phyloP scores from a whole-genome alignment of 345 rosid species.

The Aquilaria yunnanensis region DNA sequence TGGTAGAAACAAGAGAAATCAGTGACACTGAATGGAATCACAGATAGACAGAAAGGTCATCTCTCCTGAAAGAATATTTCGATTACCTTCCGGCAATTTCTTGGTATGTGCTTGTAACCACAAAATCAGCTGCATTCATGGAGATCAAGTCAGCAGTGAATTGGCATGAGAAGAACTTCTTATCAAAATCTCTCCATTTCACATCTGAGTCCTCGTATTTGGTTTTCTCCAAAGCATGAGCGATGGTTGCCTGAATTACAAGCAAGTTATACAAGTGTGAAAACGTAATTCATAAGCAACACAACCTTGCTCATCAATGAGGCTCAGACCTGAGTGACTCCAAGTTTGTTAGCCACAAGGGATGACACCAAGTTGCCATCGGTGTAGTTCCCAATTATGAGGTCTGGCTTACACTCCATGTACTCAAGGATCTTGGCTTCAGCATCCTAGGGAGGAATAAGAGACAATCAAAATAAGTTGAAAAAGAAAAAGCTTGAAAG shows the following conservation, averaged over 20 bases:
- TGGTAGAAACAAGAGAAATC: slow-evolving; percentile 17
- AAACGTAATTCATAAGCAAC: not conserved
- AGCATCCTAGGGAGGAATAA: slow-evolving; percentile 40
- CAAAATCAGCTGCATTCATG: slow-evolving; percentile 81
- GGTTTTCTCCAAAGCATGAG: slow-evolving; percentile 92
- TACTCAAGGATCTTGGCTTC: slow-evolving; percentile 52
- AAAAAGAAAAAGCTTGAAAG: not conserved
- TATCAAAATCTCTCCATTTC: slow-evolving; percentile 79
- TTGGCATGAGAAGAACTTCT: slow-evolving; percentile 90
- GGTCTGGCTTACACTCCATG: slow-evolving; percentile 75
- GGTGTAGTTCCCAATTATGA: slow-evolving; percentile 85
- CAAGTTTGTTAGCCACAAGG: slow-evolving; percentile 69
- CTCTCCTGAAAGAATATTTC: not conserved
- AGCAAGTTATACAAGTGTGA: slow-evolving; percentile 6
- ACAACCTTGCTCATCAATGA: not conserved
- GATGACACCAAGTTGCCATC: slow-evolving; percentile 96
- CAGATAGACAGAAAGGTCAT: not conserved
- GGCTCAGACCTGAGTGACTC: slow-evolving; percentile 57
- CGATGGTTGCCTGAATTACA: slow-evolving; percentile 59
- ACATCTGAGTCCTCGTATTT: slow-evolving; percentile 91
- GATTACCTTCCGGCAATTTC: slow-evolving; percentile 90
- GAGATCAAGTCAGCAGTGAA: slow-evolving; percentile 83
- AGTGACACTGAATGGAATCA: not conserved
- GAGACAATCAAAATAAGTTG: not conserved
- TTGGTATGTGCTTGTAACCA: slow-evolving; percentile 88